Percentiles rank a stretch among this genome's conserved stretches.
These are phyloP conservation scores for Holtermanniella nyarrowii DNA, from an alignment of 768 basidiomycete species.

Conservation along the genomic window DNA sequence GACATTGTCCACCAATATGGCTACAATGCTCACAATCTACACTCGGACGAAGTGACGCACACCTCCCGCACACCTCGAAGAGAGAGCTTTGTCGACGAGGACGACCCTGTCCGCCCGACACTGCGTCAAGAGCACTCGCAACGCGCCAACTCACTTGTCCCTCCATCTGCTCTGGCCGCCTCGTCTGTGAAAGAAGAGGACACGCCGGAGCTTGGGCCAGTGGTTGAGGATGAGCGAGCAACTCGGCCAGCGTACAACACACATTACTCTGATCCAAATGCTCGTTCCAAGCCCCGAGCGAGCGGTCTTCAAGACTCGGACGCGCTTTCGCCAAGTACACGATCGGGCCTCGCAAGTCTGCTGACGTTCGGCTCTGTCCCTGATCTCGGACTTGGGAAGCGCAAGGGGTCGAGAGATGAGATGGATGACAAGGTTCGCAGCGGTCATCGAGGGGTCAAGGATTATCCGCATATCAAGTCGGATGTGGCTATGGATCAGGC, in stretches of 20 bases:
- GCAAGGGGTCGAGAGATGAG: background rate
- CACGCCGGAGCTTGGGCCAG: too few relatives aligned
- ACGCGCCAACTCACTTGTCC: background rate
- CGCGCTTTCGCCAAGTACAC: background rate
- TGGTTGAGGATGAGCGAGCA: too few relatives aligned
- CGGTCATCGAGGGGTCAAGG: slow-evolving; percentile 16
- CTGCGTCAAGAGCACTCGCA: background rate
- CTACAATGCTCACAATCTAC: slow-evolving; percentile 14
- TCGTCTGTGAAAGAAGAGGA: slow-evolving; percentile 3
- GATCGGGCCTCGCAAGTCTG: slow-evolving; percentile 5
- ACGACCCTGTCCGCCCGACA: background rate
- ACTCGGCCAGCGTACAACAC: too few relatives aligned
- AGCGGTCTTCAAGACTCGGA: background rate
- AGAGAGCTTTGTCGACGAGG: background rate
- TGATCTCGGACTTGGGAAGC: slow-evolving; percentile 3
- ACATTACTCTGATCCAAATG: background rate
- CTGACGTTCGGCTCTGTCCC: slow-evolving; percentile 6
- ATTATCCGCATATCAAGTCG: slow-evolving; percentile 17
- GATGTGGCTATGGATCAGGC: slow-evolving; percentile 2
- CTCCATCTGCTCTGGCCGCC: slow-evolving; percentile 3
- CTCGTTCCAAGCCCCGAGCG: too few relatives aligned
- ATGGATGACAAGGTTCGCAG: slow-evolving; percentile 8
- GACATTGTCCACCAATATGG: slow-evolving; percentile 40
- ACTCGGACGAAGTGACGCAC: slow-evolving; percentile 15
- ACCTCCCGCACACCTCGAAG: slow-evolving; percentile 13